phyloP scores from a whole-genome alignment of 208 protist species.

The Leishmania major region DNA sequence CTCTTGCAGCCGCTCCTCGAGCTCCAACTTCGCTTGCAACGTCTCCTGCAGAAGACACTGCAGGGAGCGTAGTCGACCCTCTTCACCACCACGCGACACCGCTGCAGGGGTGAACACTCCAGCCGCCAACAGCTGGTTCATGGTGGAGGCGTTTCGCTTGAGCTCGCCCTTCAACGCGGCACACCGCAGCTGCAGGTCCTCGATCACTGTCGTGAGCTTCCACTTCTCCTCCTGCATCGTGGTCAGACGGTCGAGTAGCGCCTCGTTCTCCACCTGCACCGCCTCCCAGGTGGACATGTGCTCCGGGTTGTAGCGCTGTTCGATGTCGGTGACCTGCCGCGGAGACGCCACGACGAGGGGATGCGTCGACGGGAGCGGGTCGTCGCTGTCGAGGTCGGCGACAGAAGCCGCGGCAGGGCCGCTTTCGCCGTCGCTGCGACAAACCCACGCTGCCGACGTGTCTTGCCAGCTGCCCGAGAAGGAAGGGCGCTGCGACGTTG shows the following conservation, averaged over 20 bases:
- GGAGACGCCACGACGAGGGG: conserved; percentile 1
- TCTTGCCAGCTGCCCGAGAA: conserved; percentile 12
- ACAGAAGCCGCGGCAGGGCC: not conserved
- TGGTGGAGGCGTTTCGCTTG: conserved; percentile 33
- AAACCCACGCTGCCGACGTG: conserved; percentile 12
- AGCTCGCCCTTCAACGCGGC: conserved; percentile 36
- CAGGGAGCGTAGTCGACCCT: conserved; percentile 46
- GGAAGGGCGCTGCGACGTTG: conserved; percentile 2
- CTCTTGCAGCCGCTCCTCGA: conserved; percentile 47
- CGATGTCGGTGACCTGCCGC: conserved; percentile 33
- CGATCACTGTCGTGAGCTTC: conserved; percentile 40
- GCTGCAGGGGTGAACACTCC: conserved; percentile 23
- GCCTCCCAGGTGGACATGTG: conserved; percentile 51
- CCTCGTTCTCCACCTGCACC: conserved; percentile 68
- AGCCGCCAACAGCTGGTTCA: conserved; percentile 38
- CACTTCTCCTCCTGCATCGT: conserved; percentile 70
- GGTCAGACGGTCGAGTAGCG: conserved; percentile 44
- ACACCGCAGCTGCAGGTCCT: conserved; percentile 48
- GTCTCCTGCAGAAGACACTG: conserved; percentile 71
- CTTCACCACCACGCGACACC: conserved; percentile 26
- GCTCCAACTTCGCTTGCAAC: conserved; percentile 56
- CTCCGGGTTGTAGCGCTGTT: conserved; percentile 49
- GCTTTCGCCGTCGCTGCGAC: conserved; percentile 3
- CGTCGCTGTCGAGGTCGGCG: conserved; percentile 9
- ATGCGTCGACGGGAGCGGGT: not conserved